Conservation (phyloP, 2,329 filamentous ascomycete genomes). For the Fusarium luffae region DNA sequence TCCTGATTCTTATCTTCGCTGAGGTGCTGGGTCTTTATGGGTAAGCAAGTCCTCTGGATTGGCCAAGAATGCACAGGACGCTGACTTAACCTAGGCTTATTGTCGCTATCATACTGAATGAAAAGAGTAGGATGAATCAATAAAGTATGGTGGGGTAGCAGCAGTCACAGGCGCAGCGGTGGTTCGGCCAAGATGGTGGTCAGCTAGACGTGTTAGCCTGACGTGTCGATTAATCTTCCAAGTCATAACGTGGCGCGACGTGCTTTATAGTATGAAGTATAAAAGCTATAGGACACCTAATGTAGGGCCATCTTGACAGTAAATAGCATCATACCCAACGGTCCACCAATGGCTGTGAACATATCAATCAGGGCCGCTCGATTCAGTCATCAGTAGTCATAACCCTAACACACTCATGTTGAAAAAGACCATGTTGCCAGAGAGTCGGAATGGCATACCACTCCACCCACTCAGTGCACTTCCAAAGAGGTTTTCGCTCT, state of each 20-base stretch:
- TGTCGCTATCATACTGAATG: slow-evolving; percentile 92
- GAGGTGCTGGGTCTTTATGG: slow-evolving; percentile 98
- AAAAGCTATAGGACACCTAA: too few relatives aligned
- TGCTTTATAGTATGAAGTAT: too few relatives aligned
- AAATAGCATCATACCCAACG: not conserved
- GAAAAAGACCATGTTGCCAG: not conserved
- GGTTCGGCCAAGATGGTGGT: too few relatives aligned
- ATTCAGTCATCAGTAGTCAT: too few relatives aligned
- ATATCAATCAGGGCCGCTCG: not conserved
- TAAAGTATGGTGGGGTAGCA: too few relatives aligned
- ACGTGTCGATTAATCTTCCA: too few relatives aligned
- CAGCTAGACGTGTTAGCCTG: too few relatives aligned
- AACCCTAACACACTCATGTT: not conserved
- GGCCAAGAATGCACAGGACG: too few relatives aligned
- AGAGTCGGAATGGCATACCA: not conserved
- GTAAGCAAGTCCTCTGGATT: slow-evolving; percentile 63
- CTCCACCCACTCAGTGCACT: slow-evolving; percentile 2
- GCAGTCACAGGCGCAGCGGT: too few relatives aligned
- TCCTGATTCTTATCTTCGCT: slow-evolving; percentile 97
- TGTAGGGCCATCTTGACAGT: not conserved
- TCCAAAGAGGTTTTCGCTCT: not conserved
- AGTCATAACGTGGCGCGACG: too few relatives aligned
- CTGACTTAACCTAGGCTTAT: slow-evolving; percentile 72
- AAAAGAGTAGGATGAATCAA: slow-evolving; percentile 65
- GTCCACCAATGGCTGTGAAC: not conserved